These are phyloP conservation scores for Yarrowia galli DNA, from an alignment of 1,139 yeast genomes.

Conservation along the genomic window DNA sequence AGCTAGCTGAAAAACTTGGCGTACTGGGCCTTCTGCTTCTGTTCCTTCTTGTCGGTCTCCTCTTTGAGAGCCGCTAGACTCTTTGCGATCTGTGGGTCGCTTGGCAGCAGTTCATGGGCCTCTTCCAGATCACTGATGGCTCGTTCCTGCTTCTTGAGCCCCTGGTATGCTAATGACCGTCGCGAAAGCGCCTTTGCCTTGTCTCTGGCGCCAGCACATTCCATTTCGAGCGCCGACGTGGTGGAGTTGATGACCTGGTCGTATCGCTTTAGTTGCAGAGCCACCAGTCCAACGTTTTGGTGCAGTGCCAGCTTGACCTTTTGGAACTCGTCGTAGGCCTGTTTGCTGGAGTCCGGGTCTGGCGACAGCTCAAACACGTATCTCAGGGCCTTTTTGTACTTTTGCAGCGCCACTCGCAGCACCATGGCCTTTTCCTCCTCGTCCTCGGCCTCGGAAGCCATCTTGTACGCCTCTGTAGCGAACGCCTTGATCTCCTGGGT, in stretches of 20 bases:
- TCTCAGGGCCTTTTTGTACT: conserved; percentile 73
- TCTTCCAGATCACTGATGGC: conserved; percentile 70
- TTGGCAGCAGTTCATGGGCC: conserved; percentile 71
- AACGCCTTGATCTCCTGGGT: conserved; percentile 72
- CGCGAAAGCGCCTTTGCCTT: conserved; percentile 87
- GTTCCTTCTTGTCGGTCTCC: conserved; percentile 6
- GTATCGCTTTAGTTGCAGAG: conserved; percentile 67
- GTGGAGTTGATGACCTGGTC: conserved; percentile 66
- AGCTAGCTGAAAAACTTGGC: conserved; percentile 32
- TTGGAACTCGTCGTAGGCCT: conserved; percentile 44
- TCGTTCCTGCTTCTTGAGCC: conserved; percentile 69
- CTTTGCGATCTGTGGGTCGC: conserved; percentile 10
- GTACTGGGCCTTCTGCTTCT: conserved; percentile 36
- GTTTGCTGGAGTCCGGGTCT: conserved; percentile 56
- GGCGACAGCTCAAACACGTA: conserved; percentile 79
- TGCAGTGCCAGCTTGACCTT: conserved; percentile 65
- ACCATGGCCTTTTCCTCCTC: conserved; percentile 76
- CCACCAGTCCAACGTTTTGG: conserved; percentile 78
- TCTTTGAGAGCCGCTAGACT: neutral
- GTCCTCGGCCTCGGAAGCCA: conserved; percentile 63
- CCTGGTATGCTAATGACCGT: conserved; percentile 72
- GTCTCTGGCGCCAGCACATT: conserved; percentile 67
- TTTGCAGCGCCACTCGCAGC: conserved; percentile 60
- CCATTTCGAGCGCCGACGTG: conserved; percentile 68
- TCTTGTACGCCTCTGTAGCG: conserved; percentile 78